These are phyloP conservation scores for Colletotrichum lupini DNA, from an alignment of 2,329 filamentous ascomycete species.

Conservation along the genomic window DNA sequence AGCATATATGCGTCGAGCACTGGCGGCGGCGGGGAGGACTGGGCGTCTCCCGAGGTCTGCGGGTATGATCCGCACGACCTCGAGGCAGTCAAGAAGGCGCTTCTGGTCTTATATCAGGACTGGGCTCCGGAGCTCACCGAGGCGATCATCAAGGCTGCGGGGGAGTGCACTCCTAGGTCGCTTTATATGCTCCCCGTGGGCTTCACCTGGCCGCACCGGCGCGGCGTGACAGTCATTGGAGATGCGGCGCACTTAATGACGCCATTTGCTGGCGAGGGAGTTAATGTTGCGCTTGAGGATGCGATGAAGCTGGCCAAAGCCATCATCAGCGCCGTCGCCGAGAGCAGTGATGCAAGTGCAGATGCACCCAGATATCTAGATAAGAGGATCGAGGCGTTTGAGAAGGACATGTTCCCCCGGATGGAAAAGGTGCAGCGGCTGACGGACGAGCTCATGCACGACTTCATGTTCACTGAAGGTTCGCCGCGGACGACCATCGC, in stretches of 20 bases:
- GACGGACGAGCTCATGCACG: slow-evolving; percentile 56
- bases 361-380: slow-evolving; percentile 43
- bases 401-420: slow-evolving; percentile 52
- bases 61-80: slow-evolving; percentile 55
- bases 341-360: slow-evolving; percentile 29
- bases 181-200: slow-evolving; percentile 66
- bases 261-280: slow-evolving; percentile 68
- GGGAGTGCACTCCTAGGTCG: slow-evolving; percentile 51
- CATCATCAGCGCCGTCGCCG: slow-evolving; percentile 47
- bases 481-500: slow-evolving; percentile 57
- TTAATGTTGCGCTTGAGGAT: slow-evolving; percentile 68
- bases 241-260: slow-evolving; percentile 71
- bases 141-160: slow-evolving; percentile 53
- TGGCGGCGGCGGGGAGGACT: slow-evolving; percentile 51
- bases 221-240: slow-evolving; percentile 65
- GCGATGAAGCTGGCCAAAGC: slow-evolving; percentile 59
- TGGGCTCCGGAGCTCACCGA: slow-evolving; percentile 56
- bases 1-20: slow-evolving; percentile 51
- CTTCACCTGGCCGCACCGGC: slow-evolving; percentile 56
- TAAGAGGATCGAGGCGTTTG: slow-evolving; percentile 47
- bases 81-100: slow-evolving; percentile 48
- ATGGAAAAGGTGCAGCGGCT: slow-evolving; percentile 51
- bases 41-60: slow-evolving; percentile 50
- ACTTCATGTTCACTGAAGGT: slow-evolving; percentile 60
- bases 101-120: slow-evolving; percentile 51